phyloP scores from a whole-genome alignment of 2,329 filamentous ascomycete genomes.

The Colletotrichum navitas region DNA sequence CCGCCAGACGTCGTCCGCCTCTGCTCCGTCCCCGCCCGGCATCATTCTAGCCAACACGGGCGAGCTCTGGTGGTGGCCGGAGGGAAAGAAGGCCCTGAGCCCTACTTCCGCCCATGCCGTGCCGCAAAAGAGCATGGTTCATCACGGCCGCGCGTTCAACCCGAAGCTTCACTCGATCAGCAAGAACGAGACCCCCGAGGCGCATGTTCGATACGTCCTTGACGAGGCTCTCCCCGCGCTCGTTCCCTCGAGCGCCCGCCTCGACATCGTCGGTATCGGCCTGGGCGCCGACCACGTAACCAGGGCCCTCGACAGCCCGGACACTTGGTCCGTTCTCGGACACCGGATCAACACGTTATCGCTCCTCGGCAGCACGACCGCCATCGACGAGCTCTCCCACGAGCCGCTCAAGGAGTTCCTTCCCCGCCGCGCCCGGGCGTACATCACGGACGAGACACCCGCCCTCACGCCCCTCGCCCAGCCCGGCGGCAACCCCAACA shows the following conservation, averaged over 20 bases:
- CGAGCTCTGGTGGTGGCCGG: slow-evolving; percentile 81
- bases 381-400: slow-evolving; percentile 55
- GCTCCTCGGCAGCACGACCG: slow-evolving; percentile 62
- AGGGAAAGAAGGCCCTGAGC: slow-evolving; percentile 71
- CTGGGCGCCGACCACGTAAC: slow-evolving; percentile 72
- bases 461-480: slow-evolving; percentile 64
- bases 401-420: slow-evolving; percentile 63
- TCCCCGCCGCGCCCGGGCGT: slow-evolving; percentile 70
- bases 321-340: slow-evolving; percentile 63
- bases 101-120: slow-evolving; percentile 67
- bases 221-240: slow-evolving; percentile 68
- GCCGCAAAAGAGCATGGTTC: slow-evolving; percentile 73
- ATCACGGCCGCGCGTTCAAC: slow-evolving; percentile 66
- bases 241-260: slow-evolving; percentile 60
- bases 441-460: slow-evolving; percentile 65
- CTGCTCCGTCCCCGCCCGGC: slow-evolving; percentile 60
- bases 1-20: slow-evolving; percentile 50
- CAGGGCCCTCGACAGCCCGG: slow-evolving; percentile 68
- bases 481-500: slow-evolving; percentile 57
- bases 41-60: slow-evolving; percentile 84
- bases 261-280: slow-evolving; percentile 80
- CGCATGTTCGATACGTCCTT: slow-evolving; percentile 78
- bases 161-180: slow-evolving; percentile 70
- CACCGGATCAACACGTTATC: slow-evolving; percentile 61
- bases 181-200: slow-evolving; percentile 65